Conservation (phyloP, 345 rosid species). For the Arabidopsis suecica region DNA sequence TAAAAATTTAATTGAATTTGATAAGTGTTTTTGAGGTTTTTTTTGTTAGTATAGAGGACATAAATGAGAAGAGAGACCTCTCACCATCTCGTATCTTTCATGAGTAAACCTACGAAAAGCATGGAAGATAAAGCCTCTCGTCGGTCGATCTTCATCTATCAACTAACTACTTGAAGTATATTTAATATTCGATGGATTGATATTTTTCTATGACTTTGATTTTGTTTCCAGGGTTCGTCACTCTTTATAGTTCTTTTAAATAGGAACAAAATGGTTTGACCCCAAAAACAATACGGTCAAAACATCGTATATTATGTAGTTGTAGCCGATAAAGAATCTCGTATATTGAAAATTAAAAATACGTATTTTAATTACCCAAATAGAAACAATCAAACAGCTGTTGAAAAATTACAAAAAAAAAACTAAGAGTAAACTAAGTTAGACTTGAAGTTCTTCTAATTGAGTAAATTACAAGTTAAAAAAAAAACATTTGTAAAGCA, state of each 20-base stretch:
- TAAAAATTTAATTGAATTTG: neutral
- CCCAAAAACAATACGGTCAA: no score
- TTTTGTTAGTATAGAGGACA: constrained; percentile 6
- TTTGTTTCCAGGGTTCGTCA: neutral
- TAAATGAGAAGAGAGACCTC: constrained; percentile 29
- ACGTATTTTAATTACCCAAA: neutral
- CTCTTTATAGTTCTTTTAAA: no score
- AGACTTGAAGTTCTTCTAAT: neutral
- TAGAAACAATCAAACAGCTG: neutral
- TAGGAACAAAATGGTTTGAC: no score
- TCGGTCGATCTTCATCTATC: constrained; percentile 31
- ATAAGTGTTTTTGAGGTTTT: constrained; percentile 30
- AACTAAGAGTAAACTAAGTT: neutral
- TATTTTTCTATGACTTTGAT: constrained; percentile 16
- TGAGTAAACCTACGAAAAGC: constrained; percentile 26
- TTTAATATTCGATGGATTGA: neutral
- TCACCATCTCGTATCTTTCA: constrained; percentile 28
- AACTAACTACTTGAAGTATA: constrained; percentile 21
- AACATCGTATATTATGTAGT: neutral
- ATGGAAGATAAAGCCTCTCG: constrained; percentile 16
- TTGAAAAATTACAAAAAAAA: constrained; percentile 4
- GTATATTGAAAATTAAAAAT: neutral
- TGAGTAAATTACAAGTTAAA: neutral
- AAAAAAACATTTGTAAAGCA: neutral
- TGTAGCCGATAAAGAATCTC: neutral